Evolutionary conservation across 2,329 filamentous ascomycete species (phyloP), one percentile per base, ranked within the genome.

Genomic region (Phialemoniopsis sp.): DNA sequence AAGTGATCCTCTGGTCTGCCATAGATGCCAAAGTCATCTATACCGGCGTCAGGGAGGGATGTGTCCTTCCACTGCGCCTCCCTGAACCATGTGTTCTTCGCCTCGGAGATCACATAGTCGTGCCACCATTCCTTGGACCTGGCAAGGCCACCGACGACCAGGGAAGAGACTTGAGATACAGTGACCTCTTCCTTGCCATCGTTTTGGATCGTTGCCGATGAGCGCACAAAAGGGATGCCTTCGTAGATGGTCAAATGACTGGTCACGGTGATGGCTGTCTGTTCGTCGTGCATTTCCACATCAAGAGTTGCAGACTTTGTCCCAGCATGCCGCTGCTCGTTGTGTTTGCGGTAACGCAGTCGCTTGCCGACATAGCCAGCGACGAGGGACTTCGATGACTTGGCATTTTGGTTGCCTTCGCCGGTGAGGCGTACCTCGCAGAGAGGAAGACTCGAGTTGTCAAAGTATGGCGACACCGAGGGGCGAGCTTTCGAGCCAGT

Each of bases 31-130:
- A 46, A 44, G 35, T 54, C 45, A 36, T 62, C 54, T 8, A 60
- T 33, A 4, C 58, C 55, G 10, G 59, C 39, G 17, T 50, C 49
- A 8, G 56, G 48, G 10, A 59, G 46, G 12, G 44, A 38, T 10
- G 48, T 36, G 4, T 50, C 49, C 5, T 47, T 46, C 59, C 60
- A 61, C 38, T 60, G 56, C 1, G 53, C 51, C 44, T 63, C 55
- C 21, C 60, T 44, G 38, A 63, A 60, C 58, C 58, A 61, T 3
- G 46, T 50, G 37, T 57, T 61, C 17, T 49, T 26, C 6, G 21
- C 21, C 10, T 26, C 21, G 21, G 21, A 26, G 6, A 56, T 35
- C 5, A 26, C 38, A 21, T 55, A 58, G 33, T 58, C 50, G 2
- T 44, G 9, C 50, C 21, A 26, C 21, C 50, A 57, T 41, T 50